Evolutionary conservation across 495 filamentous ascomycete species (phyloP), one percentile per base, ranked within the genome.

Genomic region (Glonium stellatum): DNA sequence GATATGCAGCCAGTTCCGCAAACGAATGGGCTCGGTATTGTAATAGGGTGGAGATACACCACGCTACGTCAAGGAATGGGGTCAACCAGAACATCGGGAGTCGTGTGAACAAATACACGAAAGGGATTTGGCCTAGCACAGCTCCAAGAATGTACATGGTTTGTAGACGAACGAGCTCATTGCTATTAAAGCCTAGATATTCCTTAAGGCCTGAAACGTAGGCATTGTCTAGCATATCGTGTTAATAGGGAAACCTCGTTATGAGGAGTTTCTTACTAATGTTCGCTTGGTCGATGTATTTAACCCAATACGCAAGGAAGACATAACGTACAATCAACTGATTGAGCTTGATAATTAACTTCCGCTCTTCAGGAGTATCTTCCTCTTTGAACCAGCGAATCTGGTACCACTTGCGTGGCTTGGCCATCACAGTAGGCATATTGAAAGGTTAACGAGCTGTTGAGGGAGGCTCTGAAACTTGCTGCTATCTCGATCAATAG

Each of bases 131-230:
- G 37, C 77, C 77, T 1, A 79, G 42, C 18, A 80, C 78, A 12
- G 75, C 75, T n/a, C 79, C 79, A 44, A 82, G 62, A 13, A 74
- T 77, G 63, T 79, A 80, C 50, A 78, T 68, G 1, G 76, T 79
- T 53, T 78, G 75, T 5, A 79, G 70, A 22, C 77, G 70, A 18
- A 78, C 72, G 35, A 79, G 72, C 63, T 80, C 69, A 67, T 80
- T 79, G 46, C 77, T 77, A 13, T 74, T 49, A 50, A 80, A 63
- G 27, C 35, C 34, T 21, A 63, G 47, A 31, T 63, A 54, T 25
- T 63, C 60, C 27, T 63, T 63, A 37, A 63, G 54, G 15, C 60
- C 60, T 27, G 31, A 54, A 19, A 63, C 60, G 42, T 63, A 63
- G 21, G 54, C 60, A 47, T 63, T 58, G 37, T 63, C 59, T 62